Base-by-base conservation (phyloP, 495 filamentous ascomycete genomes). In the Neurospora sp. region DNA sequence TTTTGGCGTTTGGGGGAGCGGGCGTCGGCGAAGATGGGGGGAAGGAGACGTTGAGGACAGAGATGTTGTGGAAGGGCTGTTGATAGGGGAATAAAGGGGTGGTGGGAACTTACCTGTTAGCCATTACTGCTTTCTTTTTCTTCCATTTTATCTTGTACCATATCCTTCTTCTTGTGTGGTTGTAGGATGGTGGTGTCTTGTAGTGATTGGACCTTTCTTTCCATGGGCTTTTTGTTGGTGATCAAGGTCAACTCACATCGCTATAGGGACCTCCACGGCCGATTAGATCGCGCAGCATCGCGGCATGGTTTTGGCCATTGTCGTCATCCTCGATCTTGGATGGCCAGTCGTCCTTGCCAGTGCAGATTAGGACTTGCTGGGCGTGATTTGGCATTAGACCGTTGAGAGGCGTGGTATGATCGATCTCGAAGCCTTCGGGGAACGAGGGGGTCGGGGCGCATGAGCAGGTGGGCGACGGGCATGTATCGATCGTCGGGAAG, bases 351-450 rank as follows among this genome's bases (percentile, higher is more conserved):
- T 84, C 78, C 73, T 89, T 87, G 9, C 93, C 93, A 1, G 95
- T 97, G 73, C 89, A 92, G 18, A 98, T 85, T 4, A 99, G 79
- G 5, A 98, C 86, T 72, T 98, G 95, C 75, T 94, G 90, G 20
- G 89, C 86, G 80, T 97, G 96, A n/a, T 84, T 81, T 5, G 92
- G 86, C 83, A 97, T 93, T 5, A 93, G 91, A 20, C 90, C 90
- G 77, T 90, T 90, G 62, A 98, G 80, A 4, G 87, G 82, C 71
- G 88, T 90, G 40, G 87, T 80, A 75, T 87, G 86, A 80, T 98
- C 94, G 74, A 98, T 96, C 16, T 90, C 87, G n/a, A 95, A 82
- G 3, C 87, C 89, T 5, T 85, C 82, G 4, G 94, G 93, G 80
- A 91, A 87, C 11, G 80, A 74, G 8, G 91, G 91, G 3, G 88